Percentiles rank a stretch among this genome's conserved stretches.
These are phyloP conservation scores for Turnera subulata DNA, from an alignment of 345 rosid genomes.

Conservation along the genomic window DNA sequence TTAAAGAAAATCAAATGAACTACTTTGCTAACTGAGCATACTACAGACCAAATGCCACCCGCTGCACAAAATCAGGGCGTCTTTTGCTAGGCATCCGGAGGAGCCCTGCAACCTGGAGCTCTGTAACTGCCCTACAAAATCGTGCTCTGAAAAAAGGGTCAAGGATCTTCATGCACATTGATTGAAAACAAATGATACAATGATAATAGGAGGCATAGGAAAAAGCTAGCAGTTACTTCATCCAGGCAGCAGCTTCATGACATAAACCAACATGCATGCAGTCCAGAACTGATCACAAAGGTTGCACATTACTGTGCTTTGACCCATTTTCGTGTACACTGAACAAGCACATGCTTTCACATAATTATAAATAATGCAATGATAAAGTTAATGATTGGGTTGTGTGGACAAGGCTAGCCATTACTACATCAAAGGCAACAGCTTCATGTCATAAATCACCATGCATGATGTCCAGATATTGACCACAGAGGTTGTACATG, in stretches of 20 bases:
- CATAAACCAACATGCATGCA: too few species aligned
- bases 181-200: not conserved
- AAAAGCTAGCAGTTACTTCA: too few species aligned
- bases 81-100: conserved; percentile 84
- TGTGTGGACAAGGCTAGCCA: too few species aligned
- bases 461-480: too few species aligned
- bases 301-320: not conserved
- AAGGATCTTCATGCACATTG: conserved; percentile 29
- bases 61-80: conserved; percentile 75
- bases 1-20: not conserved
- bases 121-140: conserved; percentile 77
- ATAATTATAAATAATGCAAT: too few species aligned
- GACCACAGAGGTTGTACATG: too few species aligned
- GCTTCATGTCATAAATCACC: too few species aligned
- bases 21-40: not conserved
- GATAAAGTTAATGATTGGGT: too few species aligned
- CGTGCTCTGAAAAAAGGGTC: conserved; percentile 56
- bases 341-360: too few species aligned
- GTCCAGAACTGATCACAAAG: not conserved
- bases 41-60: conserved; percentile 80
- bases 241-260: too few species aligned
- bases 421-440: too few species aligned
- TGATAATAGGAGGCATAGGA: not conserved
- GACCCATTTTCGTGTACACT: too few species aligned
- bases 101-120: conserved; percentile 91